phyloP scores from a whole-genome alignment of 2,329 filamentous ascomycete species.

The Venturia carpophila region DNA sequence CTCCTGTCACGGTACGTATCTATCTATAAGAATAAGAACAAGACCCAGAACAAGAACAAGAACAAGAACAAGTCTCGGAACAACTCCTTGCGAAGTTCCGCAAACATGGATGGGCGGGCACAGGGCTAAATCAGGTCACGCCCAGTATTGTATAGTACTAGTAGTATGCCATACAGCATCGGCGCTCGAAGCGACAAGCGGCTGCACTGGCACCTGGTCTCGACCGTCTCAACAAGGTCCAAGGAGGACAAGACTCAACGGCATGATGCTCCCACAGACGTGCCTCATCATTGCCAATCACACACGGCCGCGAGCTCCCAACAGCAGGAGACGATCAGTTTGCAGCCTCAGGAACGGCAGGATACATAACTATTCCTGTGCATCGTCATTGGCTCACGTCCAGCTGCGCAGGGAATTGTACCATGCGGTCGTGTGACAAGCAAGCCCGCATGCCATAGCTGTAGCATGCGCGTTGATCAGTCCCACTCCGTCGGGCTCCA shows the following conservation, averaged over 20 bases:
- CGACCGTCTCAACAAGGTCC: background rate
- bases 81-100: background rate
- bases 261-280: background rate
- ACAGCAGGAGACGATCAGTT: background rate
- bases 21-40: too few relatives aligned
- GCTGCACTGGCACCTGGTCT: background rate
- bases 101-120: background rate
- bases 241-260: background rate
- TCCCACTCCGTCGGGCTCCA: background rate
- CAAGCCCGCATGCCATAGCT: background rate
- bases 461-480: background rate
- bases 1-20: background rate
- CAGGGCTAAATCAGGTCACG: background rate
- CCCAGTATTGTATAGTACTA: background rate
- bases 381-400: background rate
- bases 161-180: background rate
- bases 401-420: background rate
- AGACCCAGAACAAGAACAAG: too few relatives aligned
- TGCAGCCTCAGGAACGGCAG: slow-evolving; percentile 4
- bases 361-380: background rate
- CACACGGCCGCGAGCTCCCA: background rate
- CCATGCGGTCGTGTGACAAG: slow-evolving; percentile 4
- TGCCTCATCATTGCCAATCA: background rate
- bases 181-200: background rate
- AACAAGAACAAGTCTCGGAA: background rate